phyloP scores from a whole-genome alignment of 1,284 basidiomycete genomes.

The Apiotrichum akiyoshidainum region DNA sequence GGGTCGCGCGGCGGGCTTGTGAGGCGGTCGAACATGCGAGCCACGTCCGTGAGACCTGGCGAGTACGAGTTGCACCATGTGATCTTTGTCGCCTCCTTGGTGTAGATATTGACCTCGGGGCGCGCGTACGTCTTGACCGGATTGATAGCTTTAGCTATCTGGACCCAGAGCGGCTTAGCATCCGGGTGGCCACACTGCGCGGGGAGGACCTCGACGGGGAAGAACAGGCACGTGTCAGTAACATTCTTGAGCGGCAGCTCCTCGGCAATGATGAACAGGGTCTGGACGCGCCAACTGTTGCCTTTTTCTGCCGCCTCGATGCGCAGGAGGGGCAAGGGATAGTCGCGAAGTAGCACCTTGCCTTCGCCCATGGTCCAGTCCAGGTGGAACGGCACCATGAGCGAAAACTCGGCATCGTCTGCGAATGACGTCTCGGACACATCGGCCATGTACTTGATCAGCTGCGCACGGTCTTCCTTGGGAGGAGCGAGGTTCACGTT shows the following conservation, averaged over 20 bases:
- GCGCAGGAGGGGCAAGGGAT: slow-evolving; percentile 56
- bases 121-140: slow-evolving; percentile 88
- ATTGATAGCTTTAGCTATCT: slow-evolving; percentile 89
- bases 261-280: slow-evolving; percentile 83
- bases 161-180: slow-evolving; percentile 60
- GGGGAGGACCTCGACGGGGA: slow-evolving; percentile 64
- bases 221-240: slow-evolving; percentile 66
- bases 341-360: slow-evolving; percentile 70
- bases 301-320: slow-evolving; percentile 40
- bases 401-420: slow-evolving; percentile 66
- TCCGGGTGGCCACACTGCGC: slow-evolving; percentile 57
- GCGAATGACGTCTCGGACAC: slow-evolving; percentile 57
- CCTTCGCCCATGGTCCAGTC: slow-evolving; percentile 65
- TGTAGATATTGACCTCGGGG: slow-evolving; percentile 66
- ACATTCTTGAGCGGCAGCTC: slow-evolving; percentile 63
- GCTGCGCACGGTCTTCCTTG: slow-evolving; percentile 45
- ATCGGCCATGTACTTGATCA: slow-evolving; percentile 57
- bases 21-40: slow-evolving; percentile 77
- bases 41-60: slow-evolving; percentile 81
- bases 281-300: slow-evolving; percentile 55
- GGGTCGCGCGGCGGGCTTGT: slow-evolving; percentile 76
- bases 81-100: slow-evolving; percentile 67
- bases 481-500: slow-evolving; percentile 62
- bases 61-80: slow-evolving; percentile 89
- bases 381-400: slow-evolving; percentile 80